phyloP scores from a whole-genome alignment of 441 rosid species.

The Biscutella laevigata region DNA sequence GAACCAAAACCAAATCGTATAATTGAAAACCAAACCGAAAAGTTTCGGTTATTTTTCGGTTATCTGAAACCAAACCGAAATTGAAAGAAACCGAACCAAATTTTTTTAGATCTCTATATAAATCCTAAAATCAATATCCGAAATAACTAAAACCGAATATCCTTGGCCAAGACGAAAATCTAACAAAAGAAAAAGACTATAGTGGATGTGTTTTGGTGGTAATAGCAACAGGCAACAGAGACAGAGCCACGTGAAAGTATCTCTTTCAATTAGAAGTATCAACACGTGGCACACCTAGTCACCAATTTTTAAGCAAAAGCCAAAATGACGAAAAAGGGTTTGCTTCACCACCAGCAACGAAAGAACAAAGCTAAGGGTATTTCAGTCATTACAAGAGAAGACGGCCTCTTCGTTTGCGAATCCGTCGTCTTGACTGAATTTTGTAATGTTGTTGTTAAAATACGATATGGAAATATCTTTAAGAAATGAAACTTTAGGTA shows the following conservation, averaged over 20 bases:
- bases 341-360: neutral
- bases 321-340: constrained; percentile 1
- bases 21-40: too few species aligned
- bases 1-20: too few species aligned
- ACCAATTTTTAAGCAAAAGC: neutral
- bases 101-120: too few species aligned
- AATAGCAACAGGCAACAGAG: constrained; percentile 23
- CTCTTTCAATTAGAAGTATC: constrained; percentile 18
- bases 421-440: constrained; percentile 8
- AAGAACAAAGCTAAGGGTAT: neutral
- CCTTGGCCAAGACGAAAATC: too few species aligned
- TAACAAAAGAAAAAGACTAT: neutral
- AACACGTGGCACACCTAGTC: constrained; percentile 32
- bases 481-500: neutral
- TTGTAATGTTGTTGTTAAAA: constrained; percentile 5
- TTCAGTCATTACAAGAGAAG: neutral
- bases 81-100: too few species aligned
- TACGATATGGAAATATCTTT: constrained; percentile 1
- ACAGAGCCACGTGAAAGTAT: constrained; percentile 31
- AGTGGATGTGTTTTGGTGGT: constrained; percentile 20
- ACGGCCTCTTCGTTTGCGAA: constrained; percentile 24
- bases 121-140: too few species aligned
- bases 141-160: too few species aligned
- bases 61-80: too few species aligned
- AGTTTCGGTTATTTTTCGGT: too few species aligned